Percentiles rank a stretch among this genome's conserved stretches.
phyloP scores from a whole-genome alignment of 2,329 filamentous ascomycete species.

The Neoarthrinium moseri region DNA sequence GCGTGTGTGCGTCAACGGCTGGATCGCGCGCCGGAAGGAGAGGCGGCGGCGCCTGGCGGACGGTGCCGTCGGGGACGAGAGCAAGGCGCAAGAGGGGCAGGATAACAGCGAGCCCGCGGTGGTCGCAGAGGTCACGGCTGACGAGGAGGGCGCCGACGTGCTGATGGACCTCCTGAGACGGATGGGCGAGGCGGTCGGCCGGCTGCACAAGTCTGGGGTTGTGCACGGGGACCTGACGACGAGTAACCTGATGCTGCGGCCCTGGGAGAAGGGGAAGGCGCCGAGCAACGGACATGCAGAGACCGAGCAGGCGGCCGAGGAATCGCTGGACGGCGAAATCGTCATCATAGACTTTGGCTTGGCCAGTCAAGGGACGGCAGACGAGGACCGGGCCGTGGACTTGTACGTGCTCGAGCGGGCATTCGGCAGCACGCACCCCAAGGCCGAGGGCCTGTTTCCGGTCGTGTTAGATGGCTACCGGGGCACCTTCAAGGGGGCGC shows the following conservation, averaged over 20 bases:
- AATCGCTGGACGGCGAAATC: constrained; percentile 65
- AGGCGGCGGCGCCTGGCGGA: no score
- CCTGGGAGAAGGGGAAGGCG: constrained; percentile 25
- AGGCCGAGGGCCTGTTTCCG: constrained; percentile 73
- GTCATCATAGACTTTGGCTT: constrained; percentile 95
- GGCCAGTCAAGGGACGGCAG: constrained; percentile 74
- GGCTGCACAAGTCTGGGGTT: constrained; percentile 78
- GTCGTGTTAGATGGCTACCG: constrained; percentile 75
- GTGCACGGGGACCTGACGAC: constrained; percentile 96
- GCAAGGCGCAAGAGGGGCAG: neutral
- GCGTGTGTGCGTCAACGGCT: constrained; percentile 66
- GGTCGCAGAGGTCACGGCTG: constrained; percentile 19
- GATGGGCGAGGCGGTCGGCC: constrained; percentile 71
- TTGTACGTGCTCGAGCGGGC: constrained; percentile 93
- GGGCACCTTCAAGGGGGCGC: constrained; percentile 72
- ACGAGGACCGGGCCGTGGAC: constrained; percentile 94
- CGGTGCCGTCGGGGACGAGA: no score
- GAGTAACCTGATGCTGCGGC: constrained; percentile 87
- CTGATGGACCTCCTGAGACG: constrained; percentile 64
- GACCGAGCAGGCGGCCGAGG: constrained; percentile 20
- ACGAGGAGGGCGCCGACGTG: constrained; percentile 43
- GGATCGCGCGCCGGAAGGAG: constrained; percentile 51
- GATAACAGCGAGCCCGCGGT: constrained; percentile 10
- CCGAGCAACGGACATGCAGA: constrained; percentile 11
- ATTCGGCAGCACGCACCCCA: constrained; percentile 91